Conservation (phyloP, 352 stramenopile species). For the Phytophthora sansomeana region DNA sequence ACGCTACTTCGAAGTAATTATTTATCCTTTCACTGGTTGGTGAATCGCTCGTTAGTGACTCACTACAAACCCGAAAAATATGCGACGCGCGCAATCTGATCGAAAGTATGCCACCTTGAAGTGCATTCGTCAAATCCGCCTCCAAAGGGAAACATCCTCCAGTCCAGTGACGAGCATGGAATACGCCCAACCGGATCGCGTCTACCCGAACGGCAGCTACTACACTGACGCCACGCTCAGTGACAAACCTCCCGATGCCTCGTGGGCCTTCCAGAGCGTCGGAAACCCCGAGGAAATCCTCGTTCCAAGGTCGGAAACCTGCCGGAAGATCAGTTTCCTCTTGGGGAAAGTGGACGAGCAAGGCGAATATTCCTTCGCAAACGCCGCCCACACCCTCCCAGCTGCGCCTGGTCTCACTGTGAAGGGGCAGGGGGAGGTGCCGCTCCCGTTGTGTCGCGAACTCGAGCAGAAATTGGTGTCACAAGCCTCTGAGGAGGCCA, state of each 20-base stretch:
- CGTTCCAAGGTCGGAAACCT: constrained; percentile 1
- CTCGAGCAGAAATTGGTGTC: background rate
- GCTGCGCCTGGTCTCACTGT: constrained; percentile 8
- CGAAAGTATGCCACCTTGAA: constrained; percentile 5
- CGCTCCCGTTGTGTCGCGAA: constrained; percentile 4
- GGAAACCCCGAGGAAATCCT: constrained; percentile 1
- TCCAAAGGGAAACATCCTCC: background rate
- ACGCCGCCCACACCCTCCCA: background rate
- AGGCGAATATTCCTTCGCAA: constrained; percentile 3
- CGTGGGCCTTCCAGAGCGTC: constrained; percentile 9
- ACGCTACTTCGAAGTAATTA: background rate
- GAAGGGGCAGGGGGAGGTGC: background rate
- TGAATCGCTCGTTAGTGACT: background rate
- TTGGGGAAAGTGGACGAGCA: constrained; percentile 3
- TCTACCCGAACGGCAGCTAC: background rate
- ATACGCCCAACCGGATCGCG: background rate
- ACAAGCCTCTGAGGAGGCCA: background rate
- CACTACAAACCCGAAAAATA: constrained; percentile 11
- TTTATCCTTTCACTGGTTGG: background rate
- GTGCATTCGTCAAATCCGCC: constrained; percentile 2
- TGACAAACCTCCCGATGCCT: background rate
- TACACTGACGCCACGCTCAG: too few relatives aligned
- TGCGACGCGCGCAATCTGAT: constrained; percentile 5
- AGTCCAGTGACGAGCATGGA: background rate
- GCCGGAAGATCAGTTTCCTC: constrained; percentile 17